Percentiles rank a stretch among this genome's conserved stretches.
Evolutionary conservation across 306 rosid genomes (phyloP).

Genomic region (Acacia confusa): DNA sequence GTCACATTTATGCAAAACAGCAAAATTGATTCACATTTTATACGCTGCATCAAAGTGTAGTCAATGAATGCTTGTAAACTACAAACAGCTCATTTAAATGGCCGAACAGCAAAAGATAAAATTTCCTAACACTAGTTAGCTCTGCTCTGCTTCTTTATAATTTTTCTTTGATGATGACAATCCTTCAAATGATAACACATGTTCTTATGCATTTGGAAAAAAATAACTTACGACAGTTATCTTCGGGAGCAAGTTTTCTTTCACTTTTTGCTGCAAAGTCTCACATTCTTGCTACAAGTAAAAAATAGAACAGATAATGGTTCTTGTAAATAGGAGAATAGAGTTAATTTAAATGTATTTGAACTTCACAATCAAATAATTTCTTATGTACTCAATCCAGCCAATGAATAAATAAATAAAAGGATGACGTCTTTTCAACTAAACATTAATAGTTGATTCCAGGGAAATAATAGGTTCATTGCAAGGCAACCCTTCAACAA

Average conservation of each 20-base stretch:
- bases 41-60: neutral
- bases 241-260: slow-evolving; percentile 41
- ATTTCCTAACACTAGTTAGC: slow-evolving; percentile 1
- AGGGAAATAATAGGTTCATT: slow-evolving; percentile 13
- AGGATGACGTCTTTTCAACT: neutral
- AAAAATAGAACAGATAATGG: slow-evolving; percentile 18
- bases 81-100: slow-evolving; percentile 4
- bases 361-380: neutral
- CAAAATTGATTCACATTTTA: slow-evolving; percentile 1
- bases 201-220: slow-evolving; percentile 9
- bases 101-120: slow-evolving; percentile 2
- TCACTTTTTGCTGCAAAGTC: slow-evolving; percentile 55
- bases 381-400: neutral
- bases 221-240: slow-evolving; percentile 57
- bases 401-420: neutral
- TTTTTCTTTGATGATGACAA: slow-evolving; percentile 1
- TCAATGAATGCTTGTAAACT: slow-evolving; percentile 1
- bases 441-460: slow-evolving; percentile 22
- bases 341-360: neutral
- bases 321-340: neutral
- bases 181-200: slow-evolving; percentile 6
- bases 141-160: neutral
- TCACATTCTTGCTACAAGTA: slow-evolving; percentile 68
- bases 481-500: neutral
- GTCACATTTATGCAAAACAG: neutral